Percentiles rank a stretch among this genome's conserved stretches.
phyloP scores from a whole-genome alignment of 2,329 filamentous ascomycete genomes.

The Akanthomyces lecanii region DNA sequence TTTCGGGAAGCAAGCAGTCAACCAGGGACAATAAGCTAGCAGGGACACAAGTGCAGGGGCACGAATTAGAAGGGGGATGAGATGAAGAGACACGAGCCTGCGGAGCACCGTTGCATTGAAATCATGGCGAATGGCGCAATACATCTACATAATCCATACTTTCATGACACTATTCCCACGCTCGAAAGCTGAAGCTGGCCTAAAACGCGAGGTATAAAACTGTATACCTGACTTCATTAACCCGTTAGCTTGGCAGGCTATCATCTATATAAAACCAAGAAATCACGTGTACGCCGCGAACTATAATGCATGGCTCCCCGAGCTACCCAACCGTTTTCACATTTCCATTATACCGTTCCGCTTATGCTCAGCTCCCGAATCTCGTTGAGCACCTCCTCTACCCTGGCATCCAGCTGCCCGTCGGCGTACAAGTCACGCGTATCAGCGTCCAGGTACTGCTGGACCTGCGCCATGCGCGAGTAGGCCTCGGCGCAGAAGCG shows the following conservation, averaged over 20 bases:
- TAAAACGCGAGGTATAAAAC: no score
- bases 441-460: constrained; percentile 94
- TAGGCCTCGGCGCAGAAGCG: constrained; percentile 98
- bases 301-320: constrained; percentile 6
- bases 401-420: constrained; percentile 83
- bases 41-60: not conserved
- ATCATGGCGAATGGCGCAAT: not conserved
- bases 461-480: constrained; percentile 95
- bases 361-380: constrained; percentile 95
- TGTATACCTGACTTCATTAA: not conserved
- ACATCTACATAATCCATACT: not conserved
- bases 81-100: no score
- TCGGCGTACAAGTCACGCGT: constrained; percentile 94
- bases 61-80: not conserved
- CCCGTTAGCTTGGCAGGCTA: not conserved
- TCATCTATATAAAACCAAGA: constrained; percentile 11
- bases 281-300: constrained; percentile 10
- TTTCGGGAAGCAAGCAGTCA: constrained; percentile 33
- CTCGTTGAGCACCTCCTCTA: constrained; percentile 94
- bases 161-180: no score
- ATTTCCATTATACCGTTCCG: constrained; percentile 52
- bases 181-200: no score
- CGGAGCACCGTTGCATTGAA: not conserved
- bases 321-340: not conserved
- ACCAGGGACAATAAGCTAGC: constrained; percentile 12